Conservation (phyloP, 2,329 filamentous ascomycete species). For the Graphiopsis chlorocephala region DNA sequence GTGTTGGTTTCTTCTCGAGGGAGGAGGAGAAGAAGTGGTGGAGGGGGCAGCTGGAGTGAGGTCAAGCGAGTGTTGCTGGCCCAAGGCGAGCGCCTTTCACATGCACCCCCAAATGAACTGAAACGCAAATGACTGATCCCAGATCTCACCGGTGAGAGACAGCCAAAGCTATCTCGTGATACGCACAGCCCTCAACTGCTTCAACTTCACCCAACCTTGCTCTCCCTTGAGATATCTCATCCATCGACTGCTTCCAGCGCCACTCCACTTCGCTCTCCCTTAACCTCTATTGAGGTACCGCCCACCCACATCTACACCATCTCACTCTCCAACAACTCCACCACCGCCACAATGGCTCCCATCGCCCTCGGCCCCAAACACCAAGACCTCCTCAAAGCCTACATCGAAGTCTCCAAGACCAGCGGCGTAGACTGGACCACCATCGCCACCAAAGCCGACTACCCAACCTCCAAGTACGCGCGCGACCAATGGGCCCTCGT, state of each 20-base stretch:
- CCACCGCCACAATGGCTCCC: conserved; percentile 11
- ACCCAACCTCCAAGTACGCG: conserved; percentile 16
- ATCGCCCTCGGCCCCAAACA: not conserved
- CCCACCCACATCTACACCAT: not conserved
- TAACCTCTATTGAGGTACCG: no score
- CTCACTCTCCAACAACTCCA: conserved; percentile 22
- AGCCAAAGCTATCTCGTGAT: not conserved
- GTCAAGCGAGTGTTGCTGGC: not conserved
- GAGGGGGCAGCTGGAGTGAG: not conserved
- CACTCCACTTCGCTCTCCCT: not conserved
- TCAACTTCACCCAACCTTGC: no score
- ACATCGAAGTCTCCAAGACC: conserved; percentile 1
- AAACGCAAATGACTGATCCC: not conserved
- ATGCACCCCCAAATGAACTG: not conserved
- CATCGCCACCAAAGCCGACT: conserved; percentile 15
- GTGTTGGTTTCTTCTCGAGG: not conserved
- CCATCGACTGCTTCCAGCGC: not conserved
- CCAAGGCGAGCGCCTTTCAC: not conserved
- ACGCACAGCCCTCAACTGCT: not conserved
- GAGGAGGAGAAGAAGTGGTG: not conserved
- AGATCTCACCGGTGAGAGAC: not conserved
- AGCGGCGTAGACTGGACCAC: conserved; percentile 3
- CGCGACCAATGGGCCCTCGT: conserved; percentile 15
- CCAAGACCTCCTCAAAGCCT: conserved; percentile 13
- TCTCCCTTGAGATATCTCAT: not conserved